A percentile compares a stretch with the other conserved stretches of the same genome.
Evolutionary conservation across 2,329 filamentous ascomycete genomes (phyloP).

Genomic region (Cladosporium sp.): DNA sequence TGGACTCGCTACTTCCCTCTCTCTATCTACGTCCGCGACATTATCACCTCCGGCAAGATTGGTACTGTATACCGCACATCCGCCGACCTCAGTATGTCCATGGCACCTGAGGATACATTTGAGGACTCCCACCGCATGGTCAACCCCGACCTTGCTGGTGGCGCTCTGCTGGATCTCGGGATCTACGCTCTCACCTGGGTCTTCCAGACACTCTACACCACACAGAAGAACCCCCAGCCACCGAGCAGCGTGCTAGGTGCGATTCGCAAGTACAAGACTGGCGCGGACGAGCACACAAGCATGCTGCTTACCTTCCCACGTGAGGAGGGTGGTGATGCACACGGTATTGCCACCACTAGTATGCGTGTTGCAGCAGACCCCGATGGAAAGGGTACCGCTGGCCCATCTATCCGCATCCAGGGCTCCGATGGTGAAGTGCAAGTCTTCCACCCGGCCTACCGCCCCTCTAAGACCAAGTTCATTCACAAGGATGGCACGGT

Average conservation of each 20-base stretch:
- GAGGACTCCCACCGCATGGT: constrained; percentile 73
- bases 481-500: constrained; percentile 46
- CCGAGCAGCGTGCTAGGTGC: constrained; percentile 64
- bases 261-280: constrained; percentile 73
- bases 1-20: constrained; percentile 83
- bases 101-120: constrained; percentile 60
- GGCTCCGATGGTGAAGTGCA: constrained; percentile 81
- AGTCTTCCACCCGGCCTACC: constrained; percentile 70
- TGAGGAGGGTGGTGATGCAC: constrained; percentile 56
- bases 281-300: constrained; percentile 75
- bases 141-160: constrained; percentile 79
- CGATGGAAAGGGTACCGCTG: constrained; percentile 59
- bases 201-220: constrained; percentile 84
- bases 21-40: constrained; percentile 71
- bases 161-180: constrained; percentile 78
- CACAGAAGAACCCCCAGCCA: constrained; percentile 65
- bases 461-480: constrained; percentile 54
- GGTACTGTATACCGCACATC: constrained; percentile 59
- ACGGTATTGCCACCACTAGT: constrained; percentile 65
- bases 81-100: constrained; percentile 61
- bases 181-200: constrained; percentile 90
- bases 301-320: constrained; percentile 75
- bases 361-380: constrained; percentile 64
- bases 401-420: constrained; percentile 75
- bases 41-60: constrained; percentile 57